These are phyloP conservation scores for Trifolium subterraneum DNA, from an alignment of 306 rosid species.

Conservation along the genomic window DNA sequence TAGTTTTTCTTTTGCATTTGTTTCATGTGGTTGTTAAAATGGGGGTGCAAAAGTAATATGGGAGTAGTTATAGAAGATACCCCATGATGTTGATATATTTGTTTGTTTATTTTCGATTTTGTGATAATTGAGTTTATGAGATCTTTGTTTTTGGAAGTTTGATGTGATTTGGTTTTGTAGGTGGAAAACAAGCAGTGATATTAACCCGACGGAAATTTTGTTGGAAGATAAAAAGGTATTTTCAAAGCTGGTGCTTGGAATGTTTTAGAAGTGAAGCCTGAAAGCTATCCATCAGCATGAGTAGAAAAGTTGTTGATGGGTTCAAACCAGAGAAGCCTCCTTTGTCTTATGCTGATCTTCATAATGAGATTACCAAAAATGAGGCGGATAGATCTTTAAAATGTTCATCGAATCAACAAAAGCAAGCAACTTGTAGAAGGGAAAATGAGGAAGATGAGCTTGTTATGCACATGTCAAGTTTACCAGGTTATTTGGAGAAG, in stretches of 20 bases:
- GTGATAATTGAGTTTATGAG: constrained; percentile 8
- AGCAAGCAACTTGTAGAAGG: constrained; percentile 50
- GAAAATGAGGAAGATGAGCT: constrained; percentile 73
- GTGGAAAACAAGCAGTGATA: constrained; percentile 35
- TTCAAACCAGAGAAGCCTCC: constrained; percentile 51
- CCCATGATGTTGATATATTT: constrained; percentile 1
- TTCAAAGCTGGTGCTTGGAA: constrained; percentile 15
- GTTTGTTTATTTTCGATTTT: background rate
- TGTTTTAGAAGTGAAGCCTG: constrained; percentile 40
- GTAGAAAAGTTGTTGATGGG: constrained; percentile 51
- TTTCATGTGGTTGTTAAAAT: background rate
- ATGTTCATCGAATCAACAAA: constrained; percentile 46
- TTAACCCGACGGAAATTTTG: constrained; percentile 39
- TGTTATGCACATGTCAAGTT: constrained; percentile 80
- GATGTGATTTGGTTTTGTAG: constrained; percentile 46
- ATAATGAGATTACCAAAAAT: constrained; percentile 50
- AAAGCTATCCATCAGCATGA: constrained; percentile 50
- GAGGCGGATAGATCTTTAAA: constrained; percentile 46
- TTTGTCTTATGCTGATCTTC: constrained; percentile 68
- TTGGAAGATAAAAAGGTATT: constrained; percentile 39
- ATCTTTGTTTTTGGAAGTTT: constrained; percentile 33
- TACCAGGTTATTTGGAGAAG: constrained; percentile 87
- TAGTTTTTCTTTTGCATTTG: constrained; percentile 29
- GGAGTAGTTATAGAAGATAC: background rate
- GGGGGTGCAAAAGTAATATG: constrained; percentile 10